Evolutionary conservation across 129 eudicot species (phyloP).

Genomic region (Centella asiatica): DNA sequence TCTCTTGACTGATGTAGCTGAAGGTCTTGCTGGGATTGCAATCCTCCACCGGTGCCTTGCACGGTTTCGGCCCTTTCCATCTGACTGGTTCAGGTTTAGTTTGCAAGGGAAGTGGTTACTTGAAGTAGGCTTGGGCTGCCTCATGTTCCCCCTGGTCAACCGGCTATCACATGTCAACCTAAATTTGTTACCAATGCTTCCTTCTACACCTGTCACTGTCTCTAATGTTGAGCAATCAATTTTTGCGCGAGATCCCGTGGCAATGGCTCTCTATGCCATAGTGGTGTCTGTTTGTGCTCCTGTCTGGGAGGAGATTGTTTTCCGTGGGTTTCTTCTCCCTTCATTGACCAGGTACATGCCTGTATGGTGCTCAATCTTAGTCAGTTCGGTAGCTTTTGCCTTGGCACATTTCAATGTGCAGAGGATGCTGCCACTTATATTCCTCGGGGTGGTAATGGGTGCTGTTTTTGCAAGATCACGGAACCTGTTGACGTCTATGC

Average conservation of each 20-base stretch:
- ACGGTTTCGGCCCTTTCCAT: slow-evolving; percentile 51
- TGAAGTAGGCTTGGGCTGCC: slow-evolving; percentile 53
- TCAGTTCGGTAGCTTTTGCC: slow-evolving; percentile 62
- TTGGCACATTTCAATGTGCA: slow-evolving; percentile 64
- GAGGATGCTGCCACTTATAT: slow-evolving; percentile 57
- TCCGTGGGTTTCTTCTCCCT: slow-evolving; percentile 69
- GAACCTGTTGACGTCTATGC: slow-evolving; percentile 53
- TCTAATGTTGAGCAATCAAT: slow-evolving; percentile 62
- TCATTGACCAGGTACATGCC: slow-evolving; percentile 73
- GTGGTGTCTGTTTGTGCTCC: slow-evolving; percentile 69
- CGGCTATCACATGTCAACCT: slow-evolving; percentile 58
- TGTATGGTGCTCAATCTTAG: slow-evolving; percentile 56
- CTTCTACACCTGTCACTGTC: slow-evolving; percentile 48
- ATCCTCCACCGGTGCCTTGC: slow-evolving; percentile 52
- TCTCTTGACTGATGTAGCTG: slow-evolving; percentile 54
- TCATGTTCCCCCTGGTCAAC: slow-evolving; percentile 65
- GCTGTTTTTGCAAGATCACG: slow-evolving; percentile 55
- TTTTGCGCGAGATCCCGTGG: slow-evolving; percentile 59
- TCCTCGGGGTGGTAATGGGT: slow-evolving; percentile 59
- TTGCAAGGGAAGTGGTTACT: slow-evolving; percentile 46
- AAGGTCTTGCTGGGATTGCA: slow-evolving; percentile 57
- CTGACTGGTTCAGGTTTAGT: slow-evolving; percentile 50
- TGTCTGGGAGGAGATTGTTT: slow-evolving; percentile 65
- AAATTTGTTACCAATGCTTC: slow-evolving; percentile 39
- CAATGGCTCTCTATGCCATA: slow-evolving; percentile 47